phyloP scores from a whole-genome alignment of 805 yeast species.

The Saturnispora galanensis region DNA sequence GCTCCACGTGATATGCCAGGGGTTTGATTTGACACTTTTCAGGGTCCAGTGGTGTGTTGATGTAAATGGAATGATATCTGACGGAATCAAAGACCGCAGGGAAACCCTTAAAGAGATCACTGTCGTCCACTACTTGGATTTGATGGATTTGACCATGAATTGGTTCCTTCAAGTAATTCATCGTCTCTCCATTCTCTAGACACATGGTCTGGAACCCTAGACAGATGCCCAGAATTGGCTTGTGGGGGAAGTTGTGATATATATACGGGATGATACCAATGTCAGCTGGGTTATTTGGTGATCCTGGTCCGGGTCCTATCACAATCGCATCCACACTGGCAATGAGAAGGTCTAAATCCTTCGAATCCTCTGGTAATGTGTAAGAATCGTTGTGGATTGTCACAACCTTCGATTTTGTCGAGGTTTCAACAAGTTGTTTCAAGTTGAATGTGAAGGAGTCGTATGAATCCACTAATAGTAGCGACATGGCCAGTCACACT shows the following conservation, averaged over 20 bases:
- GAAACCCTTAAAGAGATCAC: constrained; percentile 33
- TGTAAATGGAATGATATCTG: constrained; percentile 81
- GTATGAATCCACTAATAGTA: constrained; percentile 80
- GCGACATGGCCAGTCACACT: constrained; percentile 27
- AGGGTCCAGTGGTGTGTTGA: constrained; percentile 16
- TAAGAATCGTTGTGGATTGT: constrained; percentile 59
- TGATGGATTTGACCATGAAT: constrained; percentile 80
- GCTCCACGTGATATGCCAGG: constrained; percentile 49
- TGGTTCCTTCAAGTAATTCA: constrained; percentile 45
- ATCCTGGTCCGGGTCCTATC: constrained; percentile 97
- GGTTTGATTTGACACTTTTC: constrained; percentile 32
- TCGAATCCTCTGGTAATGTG: constrained; percentile 22
- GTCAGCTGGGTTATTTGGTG: constrained; percentile 55
- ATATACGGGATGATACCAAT: constrained; percentile 61
- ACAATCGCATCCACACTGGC: constrained; percentile 62
- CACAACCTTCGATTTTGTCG: constrained; percentile 40
- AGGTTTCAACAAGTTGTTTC: constrained; percentile 45
- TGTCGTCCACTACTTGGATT: constrained; percentile 25
- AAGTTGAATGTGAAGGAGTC: constrained; percentile 91
- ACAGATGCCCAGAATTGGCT: constrained; percentile 86
- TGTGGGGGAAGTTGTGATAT: constrained; percentile 28
- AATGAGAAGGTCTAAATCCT: constrained; percentile 33
- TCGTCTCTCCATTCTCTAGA: constrained; percentile 42
- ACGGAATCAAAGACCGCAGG: constrained; percentile 52
- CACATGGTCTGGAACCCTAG: constrained; percentile 86